Evolutionary conservation across 1,284 basidiomycete genomes (phyloP).

Genomic region (Austroboletus novae-zelandiae): DNA sequence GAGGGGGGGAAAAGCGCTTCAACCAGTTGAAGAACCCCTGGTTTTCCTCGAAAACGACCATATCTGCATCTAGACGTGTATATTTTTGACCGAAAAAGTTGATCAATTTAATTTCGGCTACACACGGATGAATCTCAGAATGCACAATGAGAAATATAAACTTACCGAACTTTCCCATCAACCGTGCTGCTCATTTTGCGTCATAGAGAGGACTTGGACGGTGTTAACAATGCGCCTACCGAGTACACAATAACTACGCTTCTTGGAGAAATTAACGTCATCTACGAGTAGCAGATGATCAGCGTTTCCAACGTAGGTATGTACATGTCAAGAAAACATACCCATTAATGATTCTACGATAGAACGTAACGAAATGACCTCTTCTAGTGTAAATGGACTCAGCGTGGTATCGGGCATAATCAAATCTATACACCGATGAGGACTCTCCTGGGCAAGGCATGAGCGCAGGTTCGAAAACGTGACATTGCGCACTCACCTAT

Average conservation of each 20-base stretch:
- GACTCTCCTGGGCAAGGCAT: slow-evolving; percentile 10
- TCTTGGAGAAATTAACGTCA: slow-evolving; percentile 1
- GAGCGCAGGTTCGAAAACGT: neutral
- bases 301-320: too few species aligned
- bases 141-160: neutral
- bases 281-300: slow-evolving; percentile 1
- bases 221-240: slow-evolving; percentile 5
- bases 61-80: too few species aligned
- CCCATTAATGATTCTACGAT: neutral
- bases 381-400: slow-evolving; percentile 17
- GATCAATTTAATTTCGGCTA: slow-evolving; percentile 16
- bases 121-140: neutral
- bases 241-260: slow-evolving; percentile 16
- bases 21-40: too few species aligned
- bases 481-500: neutral
- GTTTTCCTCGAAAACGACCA: neutral
- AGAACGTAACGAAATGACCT: slow-evolving; percentile 12
- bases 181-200: slow-evolving; percentile 5
- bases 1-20: too few species aligned
- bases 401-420: slow-evolving; percentile 19
- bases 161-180: slow-evolving; percentile 9
- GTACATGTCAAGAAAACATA: slow-evolving; percentile 5
- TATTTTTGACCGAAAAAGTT: too few species aligned
- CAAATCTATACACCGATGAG: slow-evolving; percentile 8
- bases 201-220: neutral